Base-by-base conservation (phyloP, 31 red algal species). In the Asparagopsis taxiformis region DNA sequence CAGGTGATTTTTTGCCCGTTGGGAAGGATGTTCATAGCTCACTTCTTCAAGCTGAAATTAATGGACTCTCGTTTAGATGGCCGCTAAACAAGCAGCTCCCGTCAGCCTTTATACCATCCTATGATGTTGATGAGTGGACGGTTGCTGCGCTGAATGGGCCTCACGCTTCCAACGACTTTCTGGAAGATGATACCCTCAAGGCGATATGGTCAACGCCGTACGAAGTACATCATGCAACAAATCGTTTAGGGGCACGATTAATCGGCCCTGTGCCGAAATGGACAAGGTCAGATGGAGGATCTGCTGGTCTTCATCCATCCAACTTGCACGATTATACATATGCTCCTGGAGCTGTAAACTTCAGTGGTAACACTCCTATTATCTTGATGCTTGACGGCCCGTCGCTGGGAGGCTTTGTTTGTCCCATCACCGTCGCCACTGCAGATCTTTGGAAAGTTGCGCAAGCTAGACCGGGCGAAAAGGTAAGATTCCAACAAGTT, bases 271-370 rank as follows among this genome's bases (percentile, higher is more conserved):
- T 62, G 49, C 89, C 89, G 20, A 79, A 78, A 26, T 92, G 89
- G 89, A 84, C 79, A 1, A 55, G 89, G n/a, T 24, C 65, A 25
- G 79, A 83, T 48, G 89, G 89, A 29, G 89, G 89, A 43, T 83
- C 79, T 58, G 89, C 89, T n/a, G 89, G 89, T 8, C 67, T 92
- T 16, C 89, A 92, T 74, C 89, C 89, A 17, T 84, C 78, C 26
- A 92, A 92, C 50, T 60, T 92, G 43, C 89, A 92, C 65, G 89
- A 92, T 66, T 92, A 92, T 48, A 72, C 79, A 26, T 92, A 84
- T 66, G 89, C 89, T 0, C 79, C 80, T 10, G 89, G 89, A 54
- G 89, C 89, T 31, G 79, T 92, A 19, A 92, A 92, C 67, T 92
- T 84, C 29, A 78, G 71, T 55, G 89, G 89, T 31, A 92, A 92